Percentiles rank a stretch among this genome's conserved stretches.
phyloP scores from a whole-genome alignment of 164 flowering plant species.

The Vitis rotundifolia region DNA sequence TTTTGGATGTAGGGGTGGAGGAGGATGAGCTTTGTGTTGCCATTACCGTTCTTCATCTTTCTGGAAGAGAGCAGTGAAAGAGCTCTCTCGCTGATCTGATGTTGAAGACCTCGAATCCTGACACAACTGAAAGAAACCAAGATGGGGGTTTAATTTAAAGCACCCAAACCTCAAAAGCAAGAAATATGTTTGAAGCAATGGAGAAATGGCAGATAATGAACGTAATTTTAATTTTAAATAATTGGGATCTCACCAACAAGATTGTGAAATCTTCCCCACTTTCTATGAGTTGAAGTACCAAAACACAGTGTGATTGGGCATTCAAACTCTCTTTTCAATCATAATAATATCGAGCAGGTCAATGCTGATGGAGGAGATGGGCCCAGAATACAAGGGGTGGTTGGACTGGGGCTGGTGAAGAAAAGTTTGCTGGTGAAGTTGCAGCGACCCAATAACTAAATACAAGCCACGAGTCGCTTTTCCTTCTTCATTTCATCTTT shows the following conservation, averaged over 20 bases:
- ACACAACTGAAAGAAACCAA: neutral
- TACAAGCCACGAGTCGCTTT: constrained; percentile 61
- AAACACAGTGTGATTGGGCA: neutral
- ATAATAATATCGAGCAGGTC: neutral
- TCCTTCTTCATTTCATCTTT: constrained; percentile 29
- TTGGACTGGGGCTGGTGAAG: constrained; percentile 34
- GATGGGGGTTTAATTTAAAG: constrained; percentile 12
- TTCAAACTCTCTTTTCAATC: neutral
- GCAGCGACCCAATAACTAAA: constrained; percentile 50
- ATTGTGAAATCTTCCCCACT: no score
- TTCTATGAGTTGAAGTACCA: no score
- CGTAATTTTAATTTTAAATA: constrained; percentile 6
- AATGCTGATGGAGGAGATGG: neutral
- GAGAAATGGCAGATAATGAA: constrained; percentile 2
- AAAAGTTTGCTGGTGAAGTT: constrained; percentile 17
- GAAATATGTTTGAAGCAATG: constrained; percentile 14
- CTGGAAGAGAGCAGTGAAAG: constrained; percentile 7
- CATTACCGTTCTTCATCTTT: constrained; percentile 46
- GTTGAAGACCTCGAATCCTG: neutral
- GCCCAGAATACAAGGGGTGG: constrained; percentile 2
- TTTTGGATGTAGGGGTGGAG: constrained; percentile 76
- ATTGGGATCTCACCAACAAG: no score
- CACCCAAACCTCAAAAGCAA: neutral
- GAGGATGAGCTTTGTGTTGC: constrained; percentile 68
- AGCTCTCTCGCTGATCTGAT: neutral